Base-by-base conservation (phyloP, 1,139 yeast genomes). In the Yamadazyma diddensiae region DNA sequence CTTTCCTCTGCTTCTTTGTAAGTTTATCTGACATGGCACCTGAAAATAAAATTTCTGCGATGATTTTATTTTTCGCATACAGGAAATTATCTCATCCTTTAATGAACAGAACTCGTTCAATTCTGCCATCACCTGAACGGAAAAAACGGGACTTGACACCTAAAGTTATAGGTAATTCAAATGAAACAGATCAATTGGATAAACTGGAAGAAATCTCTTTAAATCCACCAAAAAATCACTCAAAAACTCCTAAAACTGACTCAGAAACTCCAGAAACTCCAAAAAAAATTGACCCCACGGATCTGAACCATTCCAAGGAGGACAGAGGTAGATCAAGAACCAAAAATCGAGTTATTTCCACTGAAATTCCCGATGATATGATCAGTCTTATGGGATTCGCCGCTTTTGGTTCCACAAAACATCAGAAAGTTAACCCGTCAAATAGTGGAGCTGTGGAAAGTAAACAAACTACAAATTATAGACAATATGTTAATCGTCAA, bases 1-100 rank as follows among this genome's bases (percentile, higher is more conserved):
- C 92, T 58, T 86, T 85, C 38, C 71, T 68, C 57, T 86, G 86
- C 53, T 85, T 85, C 68, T 86, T 86, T 8, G 92, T 81, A 24
- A 85, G 65, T 39, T 42, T 38, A 36, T 44, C 62, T 28, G 46
- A 38, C 64, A 55, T 21, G 5, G 11, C 11, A 7, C n/a, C 12
- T 21, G n/a, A n/a, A n/a, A n/a, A n/a, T n/a, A n/a, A n/a, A n/a
- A n/a, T n/a, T n/a, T n/a, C n/a, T n/a, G n/a, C n/a, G n/a, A n/a
- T 21, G n/a, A 21, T 21, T 21, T 21, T 21, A 9, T 12, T 20
- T 17, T 8, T 18, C 24, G 35, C 37, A 29, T 18, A 15, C 27
- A 24, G 27, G 27, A 24, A 15, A 23, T n/a, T 23, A 11, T 15
- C 14, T 11, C 13, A 15, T 21, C 24, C 22, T 21, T 10, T 21